Conservation (phyloP, 768 basidiomycete genomes). For the Russula dissimulans region DNA sequence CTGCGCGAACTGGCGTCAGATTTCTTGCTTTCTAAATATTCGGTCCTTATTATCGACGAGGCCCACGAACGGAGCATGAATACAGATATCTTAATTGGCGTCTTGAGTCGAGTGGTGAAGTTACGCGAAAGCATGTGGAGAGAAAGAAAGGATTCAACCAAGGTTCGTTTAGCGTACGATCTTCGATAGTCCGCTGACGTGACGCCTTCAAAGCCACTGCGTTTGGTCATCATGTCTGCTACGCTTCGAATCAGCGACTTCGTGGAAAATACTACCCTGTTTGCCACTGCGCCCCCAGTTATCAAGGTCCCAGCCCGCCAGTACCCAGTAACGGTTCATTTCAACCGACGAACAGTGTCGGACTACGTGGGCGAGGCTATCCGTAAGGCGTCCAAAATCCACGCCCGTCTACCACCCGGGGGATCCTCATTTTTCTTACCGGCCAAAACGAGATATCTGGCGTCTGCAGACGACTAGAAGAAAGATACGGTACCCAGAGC, state of each 20-base stretch:
- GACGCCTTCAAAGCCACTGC: constrained; percentile 50
- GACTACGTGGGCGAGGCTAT: constrained; percentile 90
- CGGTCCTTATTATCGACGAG: constrained; percentile 93
- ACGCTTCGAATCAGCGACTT: constrained; percentile 93
- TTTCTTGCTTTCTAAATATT: constrained; percentile 90
- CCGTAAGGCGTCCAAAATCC: constrained; percentile 86
- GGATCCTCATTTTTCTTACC: constrained; percentile 92
- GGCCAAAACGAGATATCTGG: constrained; percentile 92
- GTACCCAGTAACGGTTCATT: constrained; percentile 92
- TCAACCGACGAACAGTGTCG: constrained; percentile 72
- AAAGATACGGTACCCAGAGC: constrained; percentile 61
- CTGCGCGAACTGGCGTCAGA: constrained; percentile 87
- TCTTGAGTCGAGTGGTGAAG: constrained; percentile 87
- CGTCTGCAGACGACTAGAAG: constrained; percentile 74
- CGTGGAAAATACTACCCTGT: constrained; percentile 73
- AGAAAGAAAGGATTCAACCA: constrained; percentile 58
- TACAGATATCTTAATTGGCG: constrained; percentile 94
- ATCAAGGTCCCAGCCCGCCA: constrained; percentile 86
- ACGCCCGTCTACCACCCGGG: constrained; percentile 83
- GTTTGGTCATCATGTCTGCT: constrained; percentile 97
- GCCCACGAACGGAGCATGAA: constrained; percentile 98
- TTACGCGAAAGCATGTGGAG: constrained; percentile 87
- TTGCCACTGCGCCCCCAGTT: constrained; percentile 78
- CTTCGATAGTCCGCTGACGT: neutral
- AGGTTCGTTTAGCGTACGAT: constrained; percentile 36